Evolutionary conservation across 306 rosid genomes (phyloP).

Genomic region (Castanopsis chinensis): DNA sequence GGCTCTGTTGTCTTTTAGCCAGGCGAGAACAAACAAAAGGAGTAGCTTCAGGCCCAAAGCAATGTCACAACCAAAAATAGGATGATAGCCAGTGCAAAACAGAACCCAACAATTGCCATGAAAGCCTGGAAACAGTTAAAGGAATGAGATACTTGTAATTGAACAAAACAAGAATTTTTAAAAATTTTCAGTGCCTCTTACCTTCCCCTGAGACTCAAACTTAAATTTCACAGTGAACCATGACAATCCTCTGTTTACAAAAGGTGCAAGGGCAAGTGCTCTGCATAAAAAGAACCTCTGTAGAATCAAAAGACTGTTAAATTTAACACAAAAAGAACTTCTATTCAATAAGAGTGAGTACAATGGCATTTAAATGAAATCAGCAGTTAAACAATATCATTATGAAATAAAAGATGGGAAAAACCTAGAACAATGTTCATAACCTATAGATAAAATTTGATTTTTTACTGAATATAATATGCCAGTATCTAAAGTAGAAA

Average conservation of each 20-base stretch:
- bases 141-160: slow-evolving; percentile 8
- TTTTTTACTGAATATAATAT: not conserved
- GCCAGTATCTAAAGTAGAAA: not conserved
- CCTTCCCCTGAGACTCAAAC: slow-evolving; percentile 83
- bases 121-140: slow-evolving; percentile 56
- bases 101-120: slow-evolving; percentile 59
- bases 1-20: not conserved
- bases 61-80: slow-evolving; percentile 65
- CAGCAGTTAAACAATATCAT: not conserved
- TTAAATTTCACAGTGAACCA: slow-evolving; percentile 78
- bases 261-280: slow-evolving; percentile 85
- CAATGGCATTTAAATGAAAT: not conserved
- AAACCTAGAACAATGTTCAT: not conserved
- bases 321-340: not conserved
- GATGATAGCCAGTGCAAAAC: slow-evolving; percentile 65
- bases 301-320: slow-evolving; percentile 8
- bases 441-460: not conserved
- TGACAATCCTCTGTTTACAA: slow-evolving; percentile 69
- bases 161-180: not conserved
- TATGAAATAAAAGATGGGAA: not conserved
- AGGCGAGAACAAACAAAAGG: not conserved
- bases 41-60: slow-evolving; percentile 60
- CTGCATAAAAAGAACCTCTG: slow-evolving; percentile 41
- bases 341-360: not conserved
- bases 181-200: not conserved